phyloP scores from a whole-genome alignment of 2,329 filamentous ascomycete species.

The Rutstroemia sp. region DNA sequence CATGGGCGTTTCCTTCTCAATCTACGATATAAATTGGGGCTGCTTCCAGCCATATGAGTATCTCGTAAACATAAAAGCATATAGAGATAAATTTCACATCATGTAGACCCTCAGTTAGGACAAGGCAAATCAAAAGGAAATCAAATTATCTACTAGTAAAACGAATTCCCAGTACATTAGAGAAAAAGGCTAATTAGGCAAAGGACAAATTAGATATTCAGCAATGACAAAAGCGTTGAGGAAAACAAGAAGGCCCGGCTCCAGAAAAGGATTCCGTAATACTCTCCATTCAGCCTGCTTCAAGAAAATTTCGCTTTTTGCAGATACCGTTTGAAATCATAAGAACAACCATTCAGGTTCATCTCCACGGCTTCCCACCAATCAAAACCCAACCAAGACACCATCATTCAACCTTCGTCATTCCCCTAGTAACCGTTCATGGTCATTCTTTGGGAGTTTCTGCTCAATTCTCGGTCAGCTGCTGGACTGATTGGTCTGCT shows the following conservation, averaged over 20 bases:
- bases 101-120: not conserved
- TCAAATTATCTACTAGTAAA: constrained; percentile 21
- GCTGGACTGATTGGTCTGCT: constrained; percentile 93
- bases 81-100: not conserved
- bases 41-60: no score
- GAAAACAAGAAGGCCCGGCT: constrained; percentile 20
- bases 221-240: constrained; percentile 22
- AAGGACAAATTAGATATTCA: constrained; percentile 27
- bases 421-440: constrained; percentile 89
- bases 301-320: constrained; percentile 30
- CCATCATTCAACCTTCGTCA: constrained; percentile 1
- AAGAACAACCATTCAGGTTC: constrained; percentile 14
- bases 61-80: not conserved
- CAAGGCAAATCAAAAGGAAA: not conserved
- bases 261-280: constrained; percentile 20
- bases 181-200: constrained; percentile 31
- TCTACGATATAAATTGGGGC: no score
- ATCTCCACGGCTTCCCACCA: constrained; percentile 6
- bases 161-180: constrained; percentile 28
- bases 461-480: constrained; percentile 91
- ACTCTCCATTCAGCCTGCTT: constrained; percentile 24
- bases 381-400: constrained; percentile 1
- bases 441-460: constrained; percentile 92
- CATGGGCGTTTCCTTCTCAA: no score
- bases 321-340: constrained; percentile 26